phyloP scores from a whole-genome alignment of 176 grass and related monocot species.

The Phoenix dactylifera region DNA sequence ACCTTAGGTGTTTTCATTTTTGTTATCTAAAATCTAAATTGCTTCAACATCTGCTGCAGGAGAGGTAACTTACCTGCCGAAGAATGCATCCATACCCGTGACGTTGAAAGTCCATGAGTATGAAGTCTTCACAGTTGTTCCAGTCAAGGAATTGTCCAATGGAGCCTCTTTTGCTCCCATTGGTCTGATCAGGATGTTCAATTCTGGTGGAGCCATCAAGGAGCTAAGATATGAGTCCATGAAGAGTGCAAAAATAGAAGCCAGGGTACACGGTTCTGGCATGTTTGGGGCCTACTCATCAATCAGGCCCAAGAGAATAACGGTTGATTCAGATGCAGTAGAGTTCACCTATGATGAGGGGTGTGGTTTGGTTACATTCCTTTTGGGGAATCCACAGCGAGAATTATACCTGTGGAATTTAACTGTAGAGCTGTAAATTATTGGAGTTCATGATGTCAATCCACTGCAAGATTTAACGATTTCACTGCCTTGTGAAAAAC shows the following conservation, averaged over 20 bases:
- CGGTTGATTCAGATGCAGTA: conserved; percentile 23
- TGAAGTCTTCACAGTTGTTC: conserved; percentile 54
- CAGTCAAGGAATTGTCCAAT: conserved; percentile 31
- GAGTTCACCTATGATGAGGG: conserved; percentile 22
- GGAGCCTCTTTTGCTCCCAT: conserved; percentile 36
- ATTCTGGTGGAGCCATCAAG: conserved; percentile 39
- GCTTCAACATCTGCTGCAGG: conserved; percentile 11
- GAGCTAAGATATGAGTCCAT: conserved; percentile 18
- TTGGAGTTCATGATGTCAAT: no score
- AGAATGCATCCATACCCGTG: conserved; percentile 42
- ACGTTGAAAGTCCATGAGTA: conserved; percentile 54
- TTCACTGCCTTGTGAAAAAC: no score
- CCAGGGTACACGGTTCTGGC: conserved; percentile 19
- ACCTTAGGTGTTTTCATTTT: no score
- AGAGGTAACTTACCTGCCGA: conserved; percentile 38
- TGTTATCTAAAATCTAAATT: neutral
- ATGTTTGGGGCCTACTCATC: conserved; percentile 40
- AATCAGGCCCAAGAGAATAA: conserved; percentile 16
- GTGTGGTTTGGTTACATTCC: conserved; percentile 20
- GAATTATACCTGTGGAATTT: no score
- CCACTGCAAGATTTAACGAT: no score
- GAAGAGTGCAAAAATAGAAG: conserved; percentile 4
- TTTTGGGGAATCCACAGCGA: no score
- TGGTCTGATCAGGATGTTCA: conserved; percentile 51
- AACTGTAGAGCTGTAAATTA: no score